Percentiles rank a stretch among this genome's conserved stretches.
These are phyloP conservation scores for Saussurea involucrata DNA, from an alignment of 129 eudicot genomes.

Conservation along the genomic window DNA sequence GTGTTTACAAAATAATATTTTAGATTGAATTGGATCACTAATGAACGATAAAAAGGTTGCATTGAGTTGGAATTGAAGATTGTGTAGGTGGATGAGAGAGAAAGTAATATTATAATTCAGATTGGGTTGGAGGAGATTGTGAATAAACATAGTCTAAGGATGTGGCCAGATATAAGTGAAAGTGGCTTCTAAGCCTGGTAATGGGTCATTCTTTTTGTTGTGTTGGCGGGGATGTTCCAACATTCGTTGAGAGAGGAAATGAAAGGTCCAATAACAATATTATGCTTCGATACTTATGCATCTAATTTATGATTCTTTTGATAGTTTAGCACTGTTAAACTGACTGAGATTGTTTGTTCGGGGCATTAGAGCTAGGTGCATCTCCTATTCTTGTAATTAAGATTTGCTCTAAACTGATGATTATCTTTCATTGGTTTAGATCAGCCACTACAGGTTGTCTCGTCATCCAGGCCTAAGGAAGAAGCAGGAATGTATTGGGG, in stretches of 20 bases:
- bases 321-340: background rate
- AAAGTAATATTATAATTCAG: too few species aligned
- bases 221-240: background rate
- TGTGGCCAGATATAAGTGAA: background rate
- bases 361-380: background rate
- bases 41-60: too few species aligned
- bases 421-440: constrained; percentile 28
- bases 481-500: constrained; percentile 91
- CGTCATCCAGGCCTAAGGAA: constrained; percentile 73
- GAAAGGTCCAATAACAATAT: background rate
- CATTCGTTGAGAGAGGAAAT: background rate
- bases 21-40: too few species aligned
- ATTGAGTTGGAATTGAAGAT: too few species aligned
- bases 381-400: background rate
- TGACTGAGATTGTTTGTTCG: background rate
- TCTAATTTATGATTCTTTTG: background rate
- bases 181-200: background rate
- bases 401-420: background rate
- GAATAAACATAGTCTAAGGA: too few species aligned
- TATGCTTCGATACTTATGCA: too few species aligned
- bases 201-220: background rate
- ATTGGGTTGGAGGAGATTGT: too few species aligned
- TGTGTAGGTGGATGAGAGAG: too few species aligned
- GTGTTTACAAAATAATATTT: too few species aligned
- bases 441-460: constrained; percentile 53